phyloP scores from a whole-genome alignment of 208 protist genomes.

The Wallacemonas collosoma region DNA sequence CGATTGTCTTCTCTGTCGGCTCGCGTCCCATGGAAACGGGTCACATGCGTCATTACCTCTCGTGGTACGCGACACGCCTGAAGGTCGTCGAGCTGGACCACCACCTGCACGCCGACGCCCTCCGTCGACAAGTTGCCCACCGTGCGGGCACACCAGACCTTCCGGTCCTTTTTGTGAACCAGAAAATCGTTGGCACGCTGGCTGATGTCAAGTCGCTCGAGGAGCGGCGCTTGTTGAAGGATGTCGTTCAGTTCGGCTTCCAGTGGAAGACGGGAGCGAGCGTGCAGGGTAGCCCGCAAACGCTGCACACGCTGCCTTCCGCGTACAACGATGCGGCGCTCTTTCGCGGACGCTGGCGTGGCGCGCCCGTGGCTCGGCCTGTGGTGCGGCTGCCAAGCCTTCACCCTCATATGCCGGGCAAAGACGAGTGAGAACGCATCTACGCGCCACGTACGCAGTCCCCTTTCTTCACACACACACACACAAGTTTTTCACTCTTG shows the following conservation, averaged over 20 bases:
- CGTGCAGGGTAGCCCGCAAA: conserved; percentile 35
- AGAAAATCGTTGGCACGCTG: conserved; percentile 76
- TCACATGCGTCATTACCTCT: conserved; percentile 87
- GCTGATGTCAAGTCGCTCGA: conserved; percentile 69
- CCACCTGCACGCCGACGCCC: conserved; percentile 58
- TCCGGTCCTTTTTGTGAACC: conserved; percentile 87
- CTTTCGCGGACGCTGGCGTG: conserved; percentile 82
- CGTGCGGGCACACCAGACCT: conserved; percentile 52
- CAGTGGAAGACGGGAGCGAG: conserved; percentile 72
- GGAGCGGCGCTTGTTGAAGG: conserved; percentile 73
- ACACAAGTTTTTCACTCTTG: background rate
- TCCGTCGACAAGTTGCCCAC: conserved; percentile 57
- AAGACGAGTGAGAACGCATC: conserved; percentile 16
- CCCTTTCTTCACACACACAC: background rate
- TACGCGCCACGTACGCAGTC: background rate
- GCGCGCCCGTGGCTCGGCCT: conserved; percentile 61
- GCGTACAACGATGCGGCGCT: conserved; percentile 77
- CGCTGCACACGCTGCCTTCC: conserved; percentile 62
- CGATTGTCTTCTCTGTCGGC: conserved; percentile 80
- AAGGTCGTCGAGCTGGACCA: conserved; percentile 90
- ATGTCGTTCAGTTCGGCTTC: conserved; percentile 90
- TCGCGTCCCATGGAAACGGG: conserved; percentile 73
- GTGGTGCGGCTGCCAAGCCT: conserved; percentile 74
- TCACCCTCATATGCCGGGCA: conserved; percentile 50
- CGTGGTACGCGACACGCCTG: conserved; percentile 85